phyloP scores from a whole-genome alignment of 1,139 yeast genomes.

The Geotrichum citri-aurantii region DNA sequence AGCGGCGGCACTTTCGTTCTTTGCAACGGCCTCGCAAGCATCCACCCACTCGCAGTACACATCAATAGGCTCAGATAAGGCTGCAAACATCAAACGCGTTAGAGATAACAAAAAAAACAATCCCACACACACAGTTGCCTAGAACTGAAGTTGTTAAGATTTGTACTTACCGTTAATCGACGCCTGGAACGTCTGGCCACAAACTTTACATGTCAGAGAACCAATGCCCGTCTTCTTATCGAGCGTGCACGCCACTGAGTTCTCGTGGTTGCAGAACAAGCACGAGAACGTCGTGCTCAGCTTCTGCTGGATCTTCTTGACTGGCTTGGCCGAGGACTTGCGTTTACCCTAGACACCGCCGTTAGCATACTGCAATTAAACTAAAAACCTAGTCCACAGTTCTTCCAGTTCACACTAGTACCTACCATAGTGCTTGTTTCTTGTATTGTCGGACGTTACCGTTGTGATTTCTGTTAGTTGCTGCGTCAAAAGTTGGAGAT shows the following conservation, averaged over 20 bases:
- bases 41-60: constrained; percentile 98
- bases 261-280: constrained; percentile 92
- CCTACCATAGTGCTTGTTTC: constrained; percentile 1
- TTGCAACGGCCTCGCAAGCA: constrained; percentile 94
- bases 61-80: constrained; percentile 80
- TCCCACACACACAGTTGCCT: no score
- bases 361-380: not conserved
- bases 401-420: not conserved
- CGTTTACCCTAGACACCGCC: constrained; percentile 61
- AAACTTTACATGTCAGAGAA: constrained; percentile 79
- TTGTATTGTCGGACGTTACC: not conserved
- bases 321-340: constrained; percentile 83
- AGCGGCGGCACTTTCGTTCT: constrained; percentile 41
- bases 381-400: not conserved
- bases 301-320: constrained; percentile 68
- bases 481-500: not conserved
- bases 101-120: not conserved
- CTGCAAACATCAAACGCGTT: constrained; percentile 19
- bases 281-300: constrained; percentile 86
- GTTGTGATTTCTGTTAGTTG: not conserved
- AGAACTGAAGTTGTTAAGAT: not conserved
- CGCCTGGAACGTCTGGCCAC: constrained; percentile 92
- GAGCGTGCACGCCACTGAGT: constrained; percentile 78
- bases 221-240: constrained; percentile 88
- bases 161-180: constrained; percentile 59